Evolutionary conservation across 2,329 filamentous ascomycete species (phyloP), one percentile per base, ranked within the genome.

Genomic region (Pseudocercospora vitis): DNA sequence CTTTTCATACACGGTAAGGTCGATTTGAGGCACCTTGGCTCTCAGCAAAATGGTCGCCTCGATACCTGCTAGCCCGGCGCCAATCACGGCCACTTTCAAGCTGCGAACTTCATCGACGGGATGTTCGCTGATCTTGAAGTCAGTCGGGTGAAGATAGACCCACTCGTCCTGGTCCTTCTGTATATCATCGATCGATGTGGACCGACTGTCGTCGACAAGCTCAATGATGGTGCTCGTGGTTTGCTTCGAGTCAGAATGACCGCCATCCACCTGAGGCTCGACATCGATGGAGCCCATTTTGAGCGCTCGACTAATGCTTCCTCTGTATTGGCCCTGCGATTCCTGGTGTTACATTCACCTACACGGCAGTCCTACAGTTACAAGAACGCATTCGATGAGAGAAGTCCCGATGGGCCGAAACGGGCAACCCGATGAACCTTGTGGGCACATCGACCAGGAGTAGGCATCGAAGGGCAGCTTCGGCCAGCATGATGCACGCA

Each of bases 1-100:
- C 71, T 88, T 88, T 64, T 88, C 85, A 49, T 82, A 82, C 31
- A 88, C 83, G 0, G 77, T 81, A 54, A 90, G 70, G 39, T 87
- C 73, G 44, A 89, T 79, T 0, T 79, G 78, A 0, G 87, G 86
- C 0, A 90, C 81, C 59, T 90, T 90, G 7, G 74, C 78, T 76
- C 0, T 85, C 87, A 1, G 86, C 82, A 3, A 80, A 78, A 45
- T 45, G 24, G 42, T 45, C 4, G 42, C 42, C 12, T 45, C 42
- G 29, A 87, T 78, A 2, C 85, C 85, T 0, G 82, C 70, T 0
- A 88, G 69, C 0, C 85, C 85, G 7, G 83, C 84, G 1, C 85
- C 85, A 26, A 88, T 79, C 0, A 88, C 77, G 0, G 78, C 81
- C 1, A 86, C 63, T 48, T 65, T 65, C 23, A 68, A 53, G 11